Percentiles rank a stretch among this genome's conserved stretches.
phyloP scores from a whole-genome alignment of 2,329 filamentous ascomycete genomes.

The Arachnomyces sp. region DNA sequence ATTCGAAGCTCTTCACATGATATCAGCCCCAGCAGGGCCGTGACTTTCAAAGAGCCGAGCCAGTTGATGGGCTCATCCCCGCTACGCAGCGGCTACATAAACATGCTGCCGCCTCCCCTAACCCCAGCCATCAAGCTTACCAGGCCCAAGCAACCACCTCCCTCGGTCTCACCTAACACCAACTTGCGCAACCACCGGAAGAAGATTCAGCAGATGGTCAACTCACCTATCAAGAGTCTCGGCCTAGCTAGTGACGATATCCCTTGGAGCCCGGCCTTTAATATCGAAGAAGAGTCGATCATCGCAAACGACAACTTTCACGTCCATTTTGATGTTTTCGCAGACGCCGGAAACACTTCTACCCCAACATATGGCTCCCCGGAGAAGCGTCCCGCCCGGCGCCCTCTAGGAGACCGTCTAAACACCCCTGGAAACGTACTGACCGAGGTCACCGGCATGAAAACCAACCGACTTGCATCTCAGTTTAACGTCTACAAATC shows the following conservation, averaged over 20 bases:
- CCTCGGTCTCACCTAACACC: conserved; percentile 85
- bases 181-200: conserved; percentile 83
- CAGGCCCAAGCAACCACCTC: conserved; percentile 53
- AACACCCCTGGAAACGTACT: conserved; percentile 44
- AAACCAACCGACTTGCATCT: conserved; percentile 28
- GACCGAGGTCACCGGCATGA: conserved; percentile 33
- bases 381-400: conserved; percentile 45
- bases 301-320: conserved; percentile 33
- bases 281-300: conserved; percentile 40
- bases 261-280: conserved; percentile 43
- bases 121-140: conserved; percentile 81
- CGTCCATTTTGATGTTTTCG: conserved; percentile 49
- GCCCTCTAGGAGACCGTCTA: conserved; percentile 42
- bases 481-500: conserved; percentile 27
- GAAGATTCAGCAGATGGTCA: conserved; percentile 69
- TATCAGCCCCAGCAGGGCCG: conserved; percentile 58
- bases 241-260: conserved; percentile 33
- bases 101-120: conserved; percentile 61
- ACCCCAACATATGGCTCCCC: conserved; percentile 43
- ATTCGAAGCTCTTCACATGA: conserved; percentile 88
- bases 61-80: conserved; percentile 56
- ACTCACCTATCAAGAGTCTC: conserved; percentile 56
- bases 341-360: conserved; percentile 33
- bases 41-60: conserved; percentile 31
- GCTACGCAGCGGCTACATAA: conserved; percentile 48